Evolutionary conservation across 306 rosid species (phyloP).

Genomic region (Rosa multiflora): DNA sequence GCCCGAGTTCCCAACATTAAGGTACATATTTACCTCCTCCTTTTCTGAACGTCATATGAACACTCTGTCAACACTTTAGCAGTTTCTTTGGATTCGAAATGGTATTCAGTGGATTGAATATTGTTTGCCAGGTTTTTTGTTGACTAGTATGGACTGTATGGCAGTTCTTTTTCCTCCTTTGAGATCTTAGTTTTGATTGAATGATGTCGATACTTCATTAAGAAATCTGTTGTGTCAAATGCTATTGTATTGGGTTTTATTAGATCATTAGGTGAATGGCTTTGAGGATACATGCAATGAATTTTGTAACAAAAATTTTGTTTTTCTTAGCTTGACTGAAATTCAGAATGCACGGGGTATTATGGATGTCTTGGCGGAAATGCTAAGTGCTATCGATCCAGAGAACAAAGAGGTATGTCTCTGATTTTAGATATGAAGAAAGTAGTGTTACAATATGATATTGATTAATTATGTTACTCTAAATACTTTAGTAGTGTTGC

Average conservation of each 20-base stretch:
- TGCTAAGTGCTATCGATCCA: constrained; percentile 89
- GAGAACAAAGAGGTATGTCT: constrained; percentile 75
- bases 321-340: constrained; percentile 75
- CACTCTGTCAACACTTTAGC: neutral
- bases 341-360: constrained; percentile 96
- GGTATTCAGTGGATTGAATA: constrained; percentile 6
- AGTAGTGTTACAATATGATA: neutral
- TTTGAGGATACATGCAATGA: neutral
- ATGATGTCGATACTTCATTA: constrained; percentile 17
- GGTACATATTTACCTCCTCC: constrained; percentile 45
- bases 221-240: neutral
- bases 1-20: constrained; percentile 85
- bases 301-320: constrained; percentile 23
- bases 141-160: neutral
- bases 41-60: constrained; percentile 3
- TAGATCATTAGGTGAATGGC: constrained; percentile 1
- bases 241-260: constrained; percentile 14
- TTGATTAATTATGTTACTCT: neutral
- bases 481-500: neutral
- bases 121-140: neutral
- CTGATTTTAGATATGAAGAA: constrained; percentile 15
- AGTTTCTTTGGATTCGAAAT: constrained; percentile 20
- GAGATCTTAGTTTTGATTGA: neutral
- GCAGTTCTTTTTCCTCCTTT: neutral
- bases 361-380: constrained; percentile 93